Evolutionary conservation across 106 monocot species (phyloP), one percentile per base, ranked within the genome.

Genomic region (Dioscorea alata): DNA sequence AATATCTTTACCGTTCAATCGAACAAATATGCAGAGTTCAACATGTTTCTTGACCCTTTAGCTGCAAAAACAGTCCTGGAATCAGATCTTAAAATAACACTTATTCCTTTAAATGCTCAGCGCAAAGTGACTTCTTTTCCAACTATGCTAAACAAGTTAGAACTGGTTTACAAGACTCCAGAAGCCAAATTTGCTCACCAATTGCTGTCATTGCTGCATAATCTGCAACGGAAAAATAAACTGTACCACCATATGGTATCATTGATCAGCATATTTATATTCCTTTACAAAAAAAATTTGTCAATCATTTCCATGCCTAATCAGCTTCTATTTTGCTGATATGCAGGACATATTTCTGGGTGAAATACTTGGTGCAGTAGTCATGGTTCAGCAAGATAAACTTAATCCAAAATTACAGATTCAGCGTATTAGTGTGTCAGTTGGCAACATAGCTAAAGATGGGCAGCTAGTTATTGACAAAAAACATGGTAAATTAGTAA

Each of bases 1-100:
- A 92, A 97, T 48, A 60, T 97, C 19, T 97, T 97, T 56, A 82
- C 86, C 1, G 62, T 86, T 49, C 76, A 84, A 14, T 82, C 80
- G 52, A 97, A 97, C 66, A 76, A 76, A 63, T 83, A 82, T 69
- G 81, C 92, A 0, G 96, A 97, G 60, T 92, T 97, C 76, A 92
- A 97, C 68, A 80, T 97, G 72, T 97, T 84, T 78, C 86, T 97
- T 17, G 96, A 97, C 68, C 96, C 96, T 20, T 18, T 86, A 54
- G 96, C 96, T 54, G 84, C 92, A 20, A 89, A 89, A 62, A 85
- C 71, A 16, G 78, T 97, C 6, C 6, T 92, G 14, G 74, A 86
- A 57, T 92, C 96, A 6, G 50, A 72, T 51, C 74, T 92, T 35
- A 57, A 78, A 4, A 77, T 97, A 69, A 92, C 78, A 51, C 78